These are phyloP conservation scores for Coemansia furcata DNA, from an alignment of 192 early-diverging fungal genomes.

Conservation along the genomic window DNA sequence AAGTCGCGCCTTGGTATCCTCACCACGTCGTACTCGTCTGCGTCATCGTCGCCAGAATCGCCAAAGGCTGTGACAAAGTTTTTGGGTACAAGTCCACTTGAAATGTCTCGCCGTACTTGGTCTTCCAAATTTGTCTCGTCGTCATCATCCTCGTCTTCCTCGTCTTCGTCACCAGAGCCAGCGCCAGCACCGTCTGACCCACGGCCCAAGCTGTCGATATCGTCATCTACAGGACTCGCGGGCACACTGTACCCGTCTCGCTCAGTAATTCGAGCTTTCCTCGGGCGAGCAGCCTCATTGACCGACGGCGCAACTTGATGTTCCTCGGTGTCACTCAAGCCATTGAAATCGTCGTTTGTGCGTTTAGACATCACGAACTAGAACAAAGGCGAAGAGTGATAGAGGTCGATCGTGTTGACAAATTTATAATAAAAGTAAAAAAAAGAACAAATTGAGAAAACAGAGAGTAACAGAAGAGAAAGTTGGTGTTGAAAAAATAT, in stretches of 20 bases:
- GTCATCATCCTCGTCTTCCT: constrained; percentile 10
- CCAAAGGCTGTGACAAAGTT: constrained; percentile 17
- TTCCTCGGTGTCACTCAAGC: background rate
- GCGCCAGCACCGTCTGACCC: constrained; percentile 1
- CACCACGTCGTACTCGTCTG: constrained; percentile 42
- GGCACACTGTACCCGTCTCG: constrained; percentile 19
- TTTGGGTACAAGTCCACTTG: constrained; percentile 35
- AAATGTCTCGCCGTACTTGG: constrained; percentile 22
- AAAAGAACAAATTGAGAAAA: background rate
- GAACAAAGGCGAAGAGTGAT: background rate
- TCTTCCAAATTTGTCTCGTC: constrained; percentile 19
- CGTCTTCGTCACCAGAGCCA: background rate
- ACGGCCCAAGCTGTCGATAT: background rate
- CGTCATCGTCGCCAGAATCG: constrained; percentile 5
- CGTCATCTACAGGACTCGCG: constrained; percentile 18
- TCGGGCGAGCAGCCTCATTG: background rate
- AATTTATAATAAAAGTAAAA: background rate
- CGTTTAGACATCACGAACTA: background rate
- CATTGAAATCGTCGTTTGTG: background rate
- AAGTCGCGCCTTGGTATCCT: constrained; percentile 31
- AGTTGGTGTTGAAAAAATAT: background rate
- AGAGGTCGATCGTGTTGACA: background rate
- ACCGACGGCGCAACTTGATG: background rate
- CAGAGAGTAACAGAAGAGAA: background rate
- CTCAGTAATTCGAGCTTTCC: constrained; percentile 3